These are phyloP conservation scores for Globisporangium mamillatum DNA, from an alignment of 352 stramenopile genomes.

Conservation along the genomic window DNA sequence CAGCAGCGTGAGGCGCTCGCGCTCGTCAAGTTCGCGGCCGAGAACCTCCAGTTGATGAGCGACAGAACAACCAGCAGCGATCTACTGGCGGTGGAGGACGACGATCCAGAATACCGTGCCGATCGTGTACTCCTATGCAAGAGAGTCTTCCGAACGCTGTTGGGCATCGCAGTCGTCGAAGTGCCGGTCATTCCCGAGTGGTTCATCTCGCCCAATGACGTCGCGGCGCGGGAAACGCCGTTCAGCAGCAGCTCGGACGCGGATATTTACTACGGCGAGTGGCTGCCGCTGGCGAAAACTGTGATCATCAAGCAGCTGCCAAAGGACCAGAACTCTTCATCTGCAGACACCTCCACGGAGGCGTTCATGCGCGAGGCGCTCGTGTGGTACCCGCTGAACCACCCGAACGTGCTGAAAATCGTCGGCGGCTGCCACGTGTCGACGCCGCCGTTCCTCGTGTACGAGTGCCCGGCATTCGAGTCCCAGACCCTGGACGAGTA, in stretches of 20 bases:
- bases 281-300: conserved; percentile 21
- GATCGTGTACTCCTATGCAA: background rate
- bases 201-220: conserved; percentile 16
- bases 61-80: conserved; percentile 15
- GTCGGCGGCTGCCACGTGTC: conserved; percentile 51
- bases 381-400: conserved; percentile 37
- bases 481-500: conserved; percentile 55
- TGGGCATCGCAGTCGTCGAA: background rate
- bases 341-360: background rate
- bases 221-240: background rate
- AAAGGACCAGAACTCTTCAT: background rate
- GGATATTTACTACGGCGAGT: conserved; percentile 18
- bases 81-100: conserved; percentile 10
- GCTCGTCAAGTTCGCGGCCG: conserved; percentile 51
- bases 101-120: background rate
- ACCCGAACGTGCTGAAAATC: conserved; percentile 55
- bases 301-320: conserved; percentile 42
- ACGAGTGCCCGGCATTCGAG: conserved; percentile 34
- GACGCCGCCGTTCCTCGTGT: conserved; percentile 42
- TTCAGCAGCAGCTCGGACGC: background rate
- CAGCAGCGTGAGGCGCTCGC: conserved; percentile 37
- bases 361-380: conserved; percentile 39
- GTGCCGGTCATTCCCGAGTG: conserved; percentile 14
- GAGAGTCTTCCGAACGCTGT: conserved; percentile 12
- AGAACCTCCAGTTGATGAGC: conserved; percentile 23